Base-by-base conservation (phyloP, 139 green algal genomes). In the Coccomyxa sp. region DNA sequence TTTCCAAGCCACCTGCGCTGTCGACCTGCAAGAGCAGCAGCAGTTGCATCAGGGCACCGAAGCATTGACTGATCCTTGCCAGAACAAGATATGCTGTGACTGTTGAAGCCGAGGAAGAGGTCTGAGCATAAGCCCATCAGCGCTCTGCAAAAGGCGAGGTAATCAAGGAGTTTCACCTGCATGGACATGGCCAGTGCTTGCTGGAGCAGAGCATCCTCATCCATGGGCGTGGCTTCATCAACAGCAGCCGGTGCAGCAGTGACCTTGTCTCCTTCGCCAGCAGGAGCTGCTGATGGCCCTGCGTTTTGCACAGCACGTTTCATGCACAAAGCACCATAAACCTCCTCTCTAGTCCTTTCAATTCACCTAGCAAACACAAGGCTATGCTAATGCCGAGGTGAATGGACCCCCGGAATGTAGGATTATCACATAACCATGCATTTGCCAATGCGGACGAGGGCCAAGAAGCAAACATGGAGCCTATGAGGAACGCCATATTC, bases 121-220 rank as follows among this genome's bases (percentile, higher is more conserved):
- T 74, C 21, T 23, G 66, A 27, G 66, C 66, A 74, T 15, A 10
- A 27, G 66, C 66, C 66, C 66, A 23, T 74, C 3, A 10, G 66
- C 66, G 9, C 1, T 74, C 66, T 74, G 66, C 63, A 71, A 15
- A 74, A 74, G 23, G 21, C 66, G 9, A 23, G 66, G 9, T 3
- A 27, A 27, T 74, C 9, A 74, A 30, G 66, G 1, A 38, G 81
- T 38, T 57, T 32, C 11, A 92, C 91, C 66, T 90, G 83, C 95
- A 98, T 98, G 7, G 94, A 98, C 91, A 99, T 96, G 10, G 95
- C 96, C 68, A 99, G 89, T 66, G 94, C 94, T 84, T 88, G 81
- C 87, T 96, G 94, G 81, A 97, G 87, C 81, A 97, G 85, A 38
- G 85, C 91, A 77, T 96, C 90, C 82, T 97, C 94, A 79, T 97